Conservation (phyloP, 768 basidiomycete genomes). For the Roridomyces roridus region DNA sequence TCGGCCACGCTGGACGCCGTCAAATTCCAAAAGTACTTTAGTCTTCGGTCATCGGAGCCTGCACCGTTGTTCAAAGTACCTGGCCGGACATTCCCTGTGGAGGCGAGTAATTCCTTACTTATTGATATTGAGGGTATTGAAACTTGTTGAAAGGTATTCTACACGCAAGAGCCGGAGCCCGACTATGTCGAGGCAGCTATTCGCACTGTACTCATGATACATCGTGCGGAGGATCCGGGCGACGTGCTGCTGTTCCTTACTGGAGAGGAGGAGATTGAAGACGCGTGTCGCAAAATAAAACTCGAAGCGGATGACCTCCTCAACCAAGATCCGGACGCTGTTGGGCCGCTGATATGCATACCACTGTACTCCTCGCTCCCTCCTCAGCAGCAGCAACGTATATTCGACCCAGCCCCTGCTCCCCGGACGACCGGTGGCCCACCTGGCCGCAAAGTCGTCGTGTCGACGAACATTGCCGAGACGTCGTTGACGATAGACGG, state of each 20-base stretch:
- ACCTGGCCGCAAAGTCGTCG: slow-evolving; percentile 90
- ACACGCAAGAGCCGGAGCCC: slow-evolving; percentile 89
- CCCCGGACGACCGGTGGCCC: slow-evolving; percentile 69
- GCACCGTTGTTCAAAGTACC: slow-evolving; percentile 92
- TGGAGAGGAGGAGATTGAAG: slow-evolving; percentile 98
- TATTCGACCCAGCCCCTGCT: slow-evolving; percentile 88
- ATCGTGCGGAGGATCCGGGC: slow-evolving; percentile 92
- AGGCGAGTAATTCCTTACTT: slow-evolving; percentile 36
- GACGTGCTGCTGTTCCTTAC: slow-evolving; percentile 96
- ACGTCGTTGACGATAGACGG: slow-evolving; percentile 98
- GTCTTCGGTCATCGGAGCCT: slow-evolving; percentile 45
- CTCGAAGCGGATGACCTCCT: slow-evolving; percentile 86
- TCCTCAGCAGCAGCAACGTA: slow-evolving; percentile 93
- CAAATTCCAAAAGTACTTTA: slow-evolving; percentile 97
- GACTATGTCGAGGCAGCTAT: slow-evolving; percentile 99
- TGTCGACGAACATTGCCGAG: slow-evolving; percentile 98
- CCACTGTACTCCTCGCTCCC: slow-evolving; percentile 96
- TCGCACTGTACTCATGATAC: slow-evolving; percentile 95
- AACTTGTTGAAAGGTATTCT: slow-evolving; percentile 64
- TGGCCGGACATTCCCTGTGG: slow-evolving; percentile 93
- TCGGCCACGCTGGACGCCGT: slow-evolving; percentile 95
- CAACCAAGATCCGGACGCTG: slow-evolving; percentile 70
- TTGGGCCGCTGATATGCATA: slow-evolving; percentile 89
- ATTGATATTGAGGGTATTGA: background rate
- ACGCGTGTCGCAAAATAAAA: slow-evolving; percentile 92